A percentile compares a stretch with the other conserved stretches of the same genome.
These are phyloP conservation scores for Laguncularia racemosa DNA, from an alignment of 345 rosid genomes.

Conservation along the genomic window DNA sequence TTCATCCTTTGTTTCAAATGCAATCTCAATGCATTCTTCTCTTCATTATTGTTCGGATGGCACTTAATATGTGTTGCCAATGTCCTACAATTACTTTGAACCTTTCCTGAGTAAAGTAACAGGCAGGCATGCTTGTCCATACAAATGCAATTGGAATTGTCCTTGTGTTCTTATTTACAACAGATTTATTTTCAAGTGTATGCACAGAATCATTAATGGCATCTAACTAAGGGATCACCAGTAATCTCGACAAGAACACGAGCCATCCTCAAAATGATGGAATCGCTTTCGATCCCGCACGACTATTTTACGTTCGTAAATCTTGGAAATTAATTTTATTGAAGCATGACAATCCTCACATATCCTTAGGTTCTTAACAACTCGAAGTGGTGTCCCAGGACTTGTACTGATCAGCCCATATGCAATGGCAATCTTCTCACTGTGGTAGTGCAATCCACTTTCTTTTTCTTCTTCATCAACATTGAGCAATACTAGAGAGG, in stretches of 20 bases:
- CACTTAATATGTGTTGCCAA: too few relatives aligned
- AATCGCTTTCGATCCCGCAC: constrained; percentile 62
- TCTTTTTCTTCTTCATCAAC: constrained; percentile 51
- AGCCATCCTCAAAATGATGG: constrained; percentile 64
- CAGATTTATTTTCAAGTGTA: too few relatives aligned
- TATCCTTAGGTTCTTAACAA: constrained; percentile 62
- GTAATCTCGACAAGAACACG: constrained; percentile 57
- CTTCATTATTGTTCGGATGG: too few relatives aligned
- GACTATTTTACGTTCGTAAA: constrained; percentile 38
- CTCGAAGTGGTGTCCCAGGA: constrained; percentile 31
- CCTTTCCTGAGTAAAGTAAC: too few relatives aligned
- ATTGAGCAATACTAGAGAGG: constrained; percentile 46
- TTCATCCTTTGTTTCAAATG: too few relatives aligned
- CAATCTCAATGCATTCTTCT: too few relatives aligned
- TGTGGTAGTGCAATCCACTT: constrained; percentile 41
- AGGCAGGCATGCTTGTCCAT: too few relatives aligned
- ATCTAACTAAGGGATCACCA: constrained; percentile 23
- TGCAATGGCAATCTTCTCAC: constrained; percentile 67
- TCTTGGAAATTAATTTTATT: constrained; percentile 50
- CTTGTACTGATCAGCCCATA: constrained; percentile 56
- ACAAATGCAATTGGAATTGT: too few relatives aligned
- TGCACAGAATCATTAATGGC: too few relatives aligned
- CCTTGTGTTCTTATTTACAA: too few relatives aligned
- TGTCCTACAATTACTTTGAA: too few relatives aligned
- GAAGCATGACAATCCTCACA: constrained; percentile 72